Conservation (phyloP, 108 stramenopile species). For the Nitzschia sp. region DNA sequence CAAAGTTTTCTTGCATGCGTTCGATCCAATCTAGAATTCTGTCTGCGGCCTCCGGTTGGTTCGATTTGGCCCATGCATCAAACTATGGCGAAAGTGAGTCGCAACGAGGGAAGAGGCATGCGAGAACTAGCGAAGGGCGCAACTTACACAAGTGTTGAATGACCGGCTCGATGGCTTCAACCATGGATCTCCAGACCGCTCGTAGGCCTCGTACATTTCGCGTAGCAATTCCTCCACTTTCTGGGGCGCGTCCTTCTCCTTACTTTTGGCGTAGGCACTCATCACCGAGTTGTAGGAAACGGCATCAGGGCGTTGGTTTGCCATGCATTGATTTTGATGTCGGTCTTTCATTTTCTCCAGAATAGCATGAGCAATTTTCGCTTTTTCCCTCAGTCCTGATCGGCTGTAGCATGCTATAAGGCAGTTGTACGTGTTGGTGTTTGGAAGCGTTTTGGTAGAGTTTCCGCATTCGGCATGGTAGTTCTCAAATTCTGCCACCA, state of each 20-base stretch:
- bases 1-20: conserved; percentile 19
- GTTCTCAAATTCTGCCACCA: conserved; percentile 19
- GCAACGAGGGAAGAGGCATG: not conserved
- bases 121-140: not conserved
- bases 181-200: conserved; percentile 16
- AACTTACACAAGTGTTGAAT: conserved; percentile 34
- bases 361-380: conserved; percentile 9
- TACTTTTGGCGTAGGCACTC: conserved; percentile 30
- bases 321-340: not conserved
- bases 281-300: conserved; percentile 37
- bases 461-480: conserved; percentile 3
- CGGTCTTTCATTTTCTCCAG: conserved; percentile 25
- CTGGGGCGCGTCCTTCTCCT: conserved; percentile 14
- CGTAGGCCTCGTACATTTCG: conserved; percentile 23
- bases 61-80: conserved; percentile 29
- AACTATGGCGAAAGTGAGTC: conserved; percentile 1
- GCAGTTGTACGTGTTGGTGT: conserved; percentile 30
- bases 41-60: conserved; percentile 4
- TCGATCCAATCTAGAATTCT: conserved; percentile 22
- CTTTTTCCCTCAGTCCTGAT: conserved; percentile 23
- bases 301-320: conserved; percentile 25
- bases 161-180: conserved; percentile 22
- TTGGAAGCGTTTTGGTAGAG: conserved; percentile 11
- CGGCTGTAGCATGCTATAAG: conserved; percentile 33
- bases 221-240: conserved; percentile 32